These are phyloP conservation scores for Cladorrhinum samala DNA, from an alignment of 495 filamentous ascomycete genomes.

Conservation along the genomic window DNA sequence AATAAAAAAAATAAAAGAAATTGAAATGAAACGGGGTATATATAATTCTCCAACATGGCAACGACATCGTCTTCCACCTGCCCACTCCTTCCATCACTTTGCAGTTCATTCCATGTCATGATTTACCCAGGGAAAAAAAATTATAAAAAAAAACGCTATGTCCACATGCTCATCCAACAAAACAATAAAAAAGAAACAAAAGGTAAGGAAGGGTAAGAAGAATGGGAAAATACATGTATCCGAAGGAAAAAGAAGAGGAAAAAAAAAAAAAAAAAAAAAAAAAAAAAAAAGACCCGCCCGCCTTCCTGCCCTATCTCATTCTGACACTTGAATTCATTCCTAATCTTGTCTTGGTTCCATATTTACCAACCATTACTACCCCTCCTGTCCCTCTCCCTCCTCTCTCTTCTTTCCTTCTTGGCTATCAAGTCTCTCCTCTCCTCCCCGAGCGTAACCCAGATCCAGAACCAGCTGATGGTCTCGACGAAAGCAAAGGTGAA, in stretches of 20 bases:
- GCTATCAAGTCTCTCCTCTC: conserved; percentile 36
- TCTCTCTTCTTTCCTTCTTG: conserved; percentile 22
- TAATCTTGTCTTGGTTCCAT: not conserved
- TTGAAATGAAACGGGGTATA: too few relatives aligned
- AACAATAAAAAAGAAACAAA: too few relatives aligned
- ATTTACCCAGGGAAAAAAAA: too few relatives aligned
- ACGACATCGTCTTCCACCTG: too few relatives aligned
- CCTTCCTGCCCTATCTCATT: not conserved
- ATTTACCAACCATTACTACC: not conserved
- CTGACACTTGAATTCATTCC: not conserved
- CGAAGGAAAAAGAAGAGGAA: not conserved
- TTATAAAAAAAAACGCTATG: too few relatives aligned
- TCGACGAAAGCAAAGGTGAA: conserved; percentile 83
- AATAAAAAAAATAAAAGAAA: too few relatives aligned
- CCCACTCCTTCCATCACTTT: too few relatives aligned
- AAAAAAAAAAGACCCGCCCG: too few relatives aligned
- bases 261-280: not conserved
- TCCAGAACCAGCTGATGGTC: conserved; percentile 84
- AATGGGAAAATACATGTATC: not conserved
- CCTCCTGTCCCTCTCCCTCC: conserved; percentile 23
- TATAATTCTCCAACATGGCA: too few relatives aligned
- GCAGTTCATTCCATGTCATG: too few relatives aligned
- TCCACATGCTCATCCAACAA: too few relatives aligned
- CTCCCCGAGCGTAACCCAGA: conserved; percentile 51
- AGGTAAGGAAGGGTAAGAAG: too few relatives aligned